Conservation (phyloP, 345 rosid species). For the Xanthoceras sorbifolium region DNA sequence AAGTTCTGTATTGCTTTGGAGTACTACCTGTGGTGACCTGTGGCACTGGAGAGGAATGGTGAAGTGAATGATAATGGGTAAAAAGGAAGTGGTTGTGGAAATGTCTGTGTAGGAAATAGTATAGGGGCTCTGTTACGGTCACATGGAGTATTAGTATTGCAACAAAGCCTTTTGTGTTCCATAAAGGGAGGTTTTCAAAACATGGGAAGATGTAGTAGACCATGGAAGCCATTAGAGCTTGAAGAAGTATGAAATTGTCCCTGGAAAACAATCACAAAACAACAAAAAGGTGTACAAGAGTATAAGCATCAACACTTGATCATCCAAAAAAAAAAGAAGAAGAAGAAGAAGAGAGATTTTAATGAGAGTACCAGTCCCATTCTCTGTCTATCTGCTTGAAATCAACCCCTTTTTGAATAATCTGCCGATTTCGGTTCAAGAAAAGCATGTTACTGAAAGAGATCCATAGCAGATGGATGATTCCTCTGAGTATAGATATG, state of each 20-base stretch:
- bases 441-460: conserved; percentile 62
- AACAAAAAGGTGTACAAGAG: too few relatives aligned
- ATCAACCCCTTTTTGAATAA: conserved; percentile 67
- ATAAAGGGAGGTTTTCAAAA: conserved; percentile 53
- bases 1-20: neutral
- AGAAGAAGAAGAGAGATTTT: too few relatives aligned
- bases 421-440: conserved; percentile 51
- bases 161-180: conserved; percentile 70
- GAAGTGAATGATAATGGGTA: conserved; percentile 68
- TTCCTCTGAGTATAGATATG: conserved; percentile 45
- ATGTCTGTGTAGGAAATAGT: conserved; percentile 61
- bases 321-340: neutral
- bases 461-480: conserved; percentile 42
- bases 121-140: conserved; percentile 81
- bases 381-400: conserved; percentile 90
- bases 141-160: conserved; percentile 67
- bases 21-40: conserved; percentile 71
- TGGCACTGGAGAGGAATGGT: conserved; percentile 79
- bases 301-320: neutral
- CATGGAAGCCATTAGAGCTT: conserved; percentile 62
- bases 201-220: conserved; percentile 55
- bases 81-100: conserved; percentile 63
- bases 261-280: conserved; percentile 37
- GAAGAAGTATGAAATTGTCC: conserved; percentile 92
- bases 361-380: conserved; percentile 92